These are phyloP conservation scores for Claviceps purpurea DNA, from an alignment of 2,329 filamentous ascomycete species.

Conservation along the genomic window DNA sequence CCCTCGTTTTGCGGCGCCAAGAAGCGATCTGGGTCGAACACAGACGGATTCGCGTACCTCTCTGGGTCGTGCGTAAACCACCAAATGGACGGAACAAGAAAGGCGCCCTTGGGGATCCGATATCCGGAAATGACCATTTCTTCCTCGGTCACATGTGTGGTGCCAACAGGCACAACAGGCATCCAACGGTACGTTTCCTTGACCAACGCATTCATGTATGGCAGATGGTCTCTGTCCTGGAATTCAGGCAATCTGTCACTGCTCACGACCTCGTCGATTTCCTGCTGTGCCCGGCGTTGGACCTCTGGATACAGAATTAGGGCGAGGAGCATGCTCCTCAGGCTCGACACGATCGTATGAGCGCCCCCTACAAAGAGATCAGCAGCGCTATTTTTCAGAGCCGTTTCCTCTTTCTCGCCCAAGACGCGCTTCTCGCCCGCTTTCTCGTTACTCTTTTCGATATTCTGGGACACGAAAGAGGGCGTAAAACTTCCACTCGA, in stretches of 20 bases:
- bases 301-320: conserved; percentile 29
- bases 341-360: conserved; percentile 1
- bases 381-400: conserved; percentile 3
- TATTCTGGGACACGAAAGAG: conserved; percentile 15
- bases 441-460: background rate
- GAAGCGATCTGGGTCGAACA: conserved; percentile 22
- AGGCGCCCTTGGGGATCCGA: conserved; percentile 15
- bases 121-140: conserved; percentile 12
- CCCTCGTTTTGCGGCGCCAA: conserved; percentile 12
- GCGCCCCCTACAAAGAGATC: conserved; percentile 8
- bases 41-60: conserved; percentile 36
- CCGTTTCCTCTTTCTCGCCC: background rate
- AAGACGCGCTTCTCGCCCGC: background rate
- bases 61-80: conserved; percentile 49
- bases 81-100: conserved; percentile 14
- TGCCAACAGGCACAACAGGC: conserved; percentile 18
- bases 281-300: conserved; percentile 25
- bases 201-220: conserved; percentile 23
- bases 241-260: conserved; percentile 26
- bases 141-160: conserved; percentile 24
- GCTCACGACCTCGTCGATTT: conserved; percentile 31
- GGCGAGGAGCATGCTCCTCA: conserved; percentile 26
- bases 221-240: conserved; percentile 28
- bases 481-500: conserved; percentile 4
- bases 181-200: conserved; percentile 20